Conservation (phyloP, 768 basidiomycete genomes). For the Serendipita vermifera region DNA sequence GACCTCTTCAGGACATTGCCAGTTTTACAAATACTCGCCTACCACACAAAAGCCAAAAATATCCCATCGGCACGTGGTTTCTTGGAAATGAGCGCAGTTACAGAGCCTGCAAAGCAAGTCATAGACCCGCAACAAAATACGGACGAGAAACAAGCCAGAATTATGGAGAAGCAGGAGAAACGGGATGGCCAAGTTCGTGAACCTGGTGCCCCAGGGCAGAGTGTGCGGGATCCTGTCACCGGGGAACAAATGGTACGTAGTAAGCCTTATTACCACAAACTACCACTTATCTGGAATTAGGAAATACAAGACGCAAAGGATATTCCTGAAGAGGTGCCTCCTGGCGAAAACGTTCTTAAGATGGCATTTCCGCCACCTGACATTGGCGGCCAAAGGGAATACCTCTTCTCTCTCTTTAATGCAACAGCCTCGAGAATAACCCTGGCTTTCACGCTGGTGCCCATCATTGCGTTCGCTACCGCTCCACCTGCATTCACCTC, state of each 20-base stretch:
- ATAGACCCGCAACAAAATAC: neutral
- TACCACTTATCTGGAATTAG: neutral
- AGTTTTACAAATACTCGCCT: neutral
- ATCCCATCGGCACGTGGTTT: neutral
- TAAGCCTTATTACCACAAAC: neutral
- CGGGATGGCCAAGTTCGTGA: neutral
- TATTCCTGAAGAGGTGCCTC: neutral
- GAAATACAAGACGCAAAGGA: conserved; percentile 6
- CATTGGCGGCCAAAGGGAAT: neutral
- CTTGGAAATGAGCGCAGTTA: neutral
- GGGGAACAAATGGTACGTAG: conserved; percentile 2
- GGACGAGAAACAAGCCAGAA: neutral
- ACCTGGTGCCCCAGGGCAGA: neutral
- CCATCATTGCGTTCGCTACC: neutral
- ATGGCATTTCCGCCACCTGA: conserved; percentile 11
- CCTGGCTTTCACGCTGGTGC: conserved; percentile 3
- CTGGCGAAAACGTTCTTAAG: conserved; percentile 8
- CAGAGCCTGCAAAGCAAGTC: neutral
- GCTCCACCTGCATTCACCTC: conserved; percentile 2
- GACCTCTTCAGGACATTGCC: neutral
- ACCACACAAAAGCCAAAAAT: neutral
- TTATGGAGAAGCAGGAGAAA: neutral
- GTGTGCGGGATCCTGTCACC: conserved; percentile 9
- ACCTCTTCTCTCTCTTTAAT: neutral
- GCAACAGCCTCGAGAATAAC: conserved; percentile 1